Evolutionary conservation across 179 eudicot species (phyloP).

Genomic region (Beta lomatogona): DNA sequence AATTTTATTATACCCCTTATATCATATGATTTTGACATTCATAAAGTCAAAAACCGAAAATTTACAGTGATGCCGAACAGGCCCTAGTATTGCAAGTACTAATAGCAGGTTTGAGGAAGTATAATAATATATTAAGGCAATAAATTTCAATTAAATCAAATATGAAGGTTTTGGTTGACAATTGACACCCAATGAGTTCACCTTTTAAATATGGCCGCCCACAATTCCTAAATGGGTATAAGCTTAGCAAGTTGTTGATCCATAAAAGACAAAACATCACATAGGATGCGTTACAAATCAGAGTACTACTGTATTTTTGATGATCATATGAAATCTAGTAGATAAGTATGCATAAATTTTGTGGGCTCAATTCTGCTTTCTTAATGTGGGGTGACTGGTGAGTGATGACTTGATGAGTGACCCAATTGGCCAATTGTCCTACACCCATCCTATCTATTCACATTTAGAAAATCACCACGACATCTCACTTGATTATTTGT

Average conservation of each 20-base stretch:
- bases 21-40: too few relatives aligned
- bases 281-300: slow-evolving; percentile 39
- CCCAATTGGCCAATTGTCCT: not conserved
- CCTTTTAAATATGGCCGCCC: slow-evolving; percentile 10
- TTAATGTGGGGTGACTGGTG: not conserved
- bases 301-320: slow-evolving; percentile 11
- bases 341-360: slow-evolving; percentile 37
- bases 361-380: slow-evolving; percentile 38
- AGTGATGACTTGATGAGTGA: not conserved
- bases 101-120: too few relatives aligned
- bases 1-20: too few relatives aligned
- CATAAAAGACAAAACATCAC: slow-evolving; percentile 41
- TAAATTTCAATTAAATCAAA: not conserved
- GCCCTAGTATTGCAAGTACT: too few relatives aligned
- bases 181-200: not conserved
- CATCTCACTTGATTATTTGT: not conserved
- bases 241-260: slow-evolving; percentile 19
- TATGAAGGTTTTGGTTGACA: too few relatives aligned
- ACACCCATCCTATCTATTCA: not conserved
- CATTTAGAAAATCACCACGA: not conserved
- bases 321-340: slow-evolving; percentile 28
- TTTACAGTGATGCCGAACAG: too few relatives aligned
- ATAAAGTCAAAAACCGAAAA: too few relatives aligned
- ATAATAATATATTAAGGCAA: too few relatives aligned
- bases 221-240: slow-evolving; percentile 9